Conservation (phyloP, 164 flowering plant species). For the Sextonia rubra region DNA sequence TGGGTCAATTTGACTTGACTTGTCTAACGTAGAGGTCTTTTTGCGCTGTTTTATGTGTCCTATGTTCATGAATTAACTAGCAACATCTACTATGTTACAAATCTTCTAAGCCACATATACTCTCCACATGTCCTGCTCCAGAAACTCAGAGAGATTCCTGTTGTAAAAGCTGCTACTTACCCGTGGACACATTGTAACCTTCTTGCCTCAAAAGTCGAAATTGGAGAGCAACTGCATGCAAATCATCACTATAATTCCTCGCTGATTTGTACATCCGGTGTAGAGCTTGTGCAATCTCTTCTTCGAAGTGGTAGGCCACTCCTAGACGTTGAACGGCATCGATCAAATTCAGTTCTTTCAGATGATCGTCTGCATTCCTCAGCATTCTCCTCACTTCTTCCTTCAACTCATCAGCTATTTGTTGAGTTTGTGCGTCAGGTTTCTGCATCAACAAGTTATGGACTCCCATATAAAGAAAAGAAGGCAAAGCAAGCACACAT, state of each 20-base stretch:
- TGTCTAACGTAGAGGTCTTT: no score
- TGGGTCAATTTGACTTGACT: no score
- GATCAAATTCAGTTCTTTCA: constrained; percentile 4
- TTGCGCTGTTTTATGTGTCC: no score
- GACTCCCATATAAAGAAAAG: no score
- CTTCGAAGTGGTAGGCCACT: constrained; percentile 11
- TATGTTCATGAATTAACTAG: no score
- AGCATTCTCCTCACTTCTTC: constrained; percentile 5
- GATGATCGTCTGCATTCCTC: background rate
- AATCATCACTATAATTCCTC: background rate
- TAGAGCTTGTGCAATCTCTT: constrained; percentile 4
- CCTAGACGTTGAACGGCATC: constrained; percentile 13
- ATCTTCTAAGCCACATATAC: background rate
- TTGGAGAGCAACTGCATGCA: constrained; percentile 4
- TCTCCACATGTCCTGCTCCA: no score
- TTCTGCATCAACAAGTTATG: background rate
- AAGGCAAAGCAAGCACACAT: no score
- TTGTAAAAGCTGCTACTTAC: background rate
- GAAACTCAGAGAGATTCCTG: background rate
- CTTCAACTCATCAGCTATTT: constrained; percentile 2
- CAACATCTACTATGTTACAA: background rate
- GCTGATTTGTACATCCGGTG: background rate
- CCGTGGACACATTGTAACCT: constrained; percentile 6
- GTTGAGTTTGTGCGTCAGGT: background rate
- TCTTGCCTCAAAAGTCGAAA: constrained; percentile 14